Conservation (phyloP, 352 stramenopile genomes). For the Globisporangium cylindrosporum region DNA sequence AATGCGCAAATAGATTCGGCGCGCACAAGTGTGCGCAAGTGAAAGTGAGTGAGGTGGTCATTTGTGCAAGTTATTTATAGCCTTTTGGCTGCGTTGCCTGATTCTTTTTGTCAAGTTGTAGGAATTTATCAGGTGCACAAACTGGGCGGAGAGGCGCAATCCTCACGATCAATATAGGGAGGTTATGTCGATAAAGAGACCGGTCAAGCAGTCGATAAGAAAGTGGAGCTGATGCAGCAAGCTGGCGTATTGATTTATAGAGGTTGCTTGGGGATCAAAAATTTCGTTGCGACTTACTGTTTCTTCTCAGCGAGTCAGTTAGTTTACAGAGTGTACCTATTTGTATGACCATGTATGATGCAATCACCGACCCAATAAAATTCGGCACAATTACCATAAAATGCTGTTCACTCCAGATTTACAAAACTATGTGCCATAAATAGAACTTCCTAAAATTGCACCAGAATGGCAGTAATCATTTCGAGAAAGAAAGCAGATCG, state of each 20-base stretch:
- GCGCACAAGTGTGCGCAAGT: not conserved
- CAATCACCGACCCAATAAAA: not conserved
- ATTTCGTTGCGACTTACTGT: not conserved
- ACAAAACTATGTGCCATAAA: not conserved
- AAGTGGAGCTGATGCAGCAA: not conserved
- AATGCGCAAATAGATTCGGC: constrained; percentile 13
- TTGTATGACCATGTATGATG: not conserved
- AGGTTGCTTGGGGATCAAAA: not conserved
- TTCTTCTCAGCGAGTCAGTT: not conserved
- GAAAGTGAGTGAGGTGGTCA: not conserved
- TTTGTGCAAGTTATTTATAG: constrained; percentile 2
- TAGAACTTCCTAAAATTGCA: no score
- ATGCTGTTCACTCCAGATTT: not conserved
- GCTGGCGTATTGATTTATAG: not conserved
- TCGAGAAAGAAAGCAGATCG: no score
- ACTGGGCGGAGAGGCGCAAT: not conserved
- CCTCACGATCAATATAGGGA: not conserved
- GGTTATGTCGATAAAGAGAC: not conserved
- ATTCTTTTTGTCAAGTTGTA: not conserved
- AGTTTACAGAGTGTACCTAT: constrained; percentile 2
- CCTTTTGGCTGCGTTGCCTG: not conserved
- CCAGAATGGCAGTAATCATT: no score
- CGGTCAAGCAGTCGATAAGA: not conserved
- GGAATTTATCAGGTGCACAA: not conserved
- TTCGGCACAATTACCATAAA: not conserved